Percentiles rank a stretch among this genome's conserved stretches.
These are phyloP conservation scores for Herpetomonas samuelpessoai DNA, from an alignment of 208 protist species.

Conservation along the genomic window DNA sequence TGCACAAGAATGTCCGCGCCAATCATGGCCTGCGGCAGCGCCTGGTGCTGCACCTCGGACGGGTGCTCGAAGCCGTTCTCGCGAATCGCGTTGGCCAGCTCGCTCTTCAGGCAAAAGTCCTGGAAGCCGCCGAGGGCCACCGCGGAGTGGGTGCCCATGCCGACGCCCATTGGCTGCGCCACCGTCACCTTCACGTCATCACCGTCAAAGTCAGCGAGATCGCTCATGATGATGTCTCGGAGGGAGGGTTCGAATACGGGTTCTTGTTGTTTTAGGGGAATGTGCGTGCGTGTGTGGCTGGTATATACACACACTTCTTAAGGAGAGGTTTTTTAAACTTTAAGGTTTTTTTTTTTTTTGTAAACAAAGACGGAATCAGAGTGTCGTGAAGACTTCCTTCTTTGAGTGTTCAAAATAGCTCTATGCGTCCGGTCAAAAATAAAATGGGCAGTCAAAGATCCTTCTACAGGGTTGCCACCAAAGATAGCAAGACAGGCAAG, in stretches of 20 bases:
- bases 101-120: conserved; percentile 99
- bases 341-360: conserved; percentile 13
- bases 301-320: no score
- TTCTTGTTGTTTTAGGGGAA: no score
- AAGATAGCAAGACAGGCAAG: no score
- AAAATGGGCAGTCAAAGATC: no score
- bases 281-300: not conserved
- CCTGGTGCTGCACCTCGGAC: conserved; percentile 98
- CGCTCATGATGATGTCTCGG: conserved; percentile 55
- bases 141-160: conserved; percentile 86
- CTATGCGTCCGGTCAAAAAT: no score
- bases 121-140: conserved; percentile 96
- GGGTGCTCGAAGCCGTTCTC: conserved; percentile 94
- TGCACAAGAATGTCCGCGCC: conserved; percentile 98
- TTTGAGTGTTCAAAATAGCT: no score
- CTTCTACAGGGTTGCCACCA: no score
- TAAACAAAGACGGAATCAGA: conserved; percentile 7
- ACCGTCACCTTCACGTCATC: conserved; percentile 83
- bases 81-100: conserved; percentile 97
- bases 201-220: conserved; percentile 89
- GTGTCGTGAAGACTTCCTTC: no score
- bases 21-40: conserved; percentile 98
- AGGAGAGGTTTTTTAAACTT: conserved; percentile 10
- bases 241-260: no score
- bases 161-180: conserved; percentile 65